phyloP scores from a whole-genome alignment of 805 yeast genomes.

The Teunomyces atbi region DNA sequence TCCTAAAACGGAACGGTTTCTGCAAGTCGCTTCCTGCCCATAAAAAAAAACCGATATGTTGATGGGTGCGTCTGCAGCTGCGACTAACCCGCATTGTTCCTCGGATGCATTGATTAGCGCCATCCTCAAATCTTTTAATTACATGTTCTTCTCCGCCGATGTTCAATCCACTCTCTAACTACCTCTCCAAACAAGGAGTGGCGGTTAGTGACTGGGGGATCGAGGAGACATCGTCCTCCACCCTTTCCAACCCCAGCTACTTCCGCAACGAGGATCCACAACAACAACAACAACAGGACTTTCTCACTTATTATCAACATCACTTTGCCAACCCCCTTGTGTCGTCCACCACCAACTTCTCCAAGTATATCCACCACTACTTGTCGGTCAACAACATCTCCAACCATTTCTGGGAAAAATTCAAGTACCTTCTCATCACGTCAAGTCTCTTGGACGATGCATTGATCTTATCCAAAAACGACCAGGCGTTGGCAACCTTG shows the following conservation, averaged over 20 bases:
- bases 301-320: conserved; percentile 11
- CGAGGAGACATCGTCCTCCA: conserved; percentile 20
- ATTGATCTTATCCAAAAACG: conserved; percentile 42
- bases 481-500: conserved; percentile 26
- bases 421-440: conserved; percentile 39
- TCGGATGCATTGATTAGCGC: not conserved
- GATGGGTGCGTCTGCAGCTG: too few species aligned
- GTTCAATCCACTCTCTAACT: conserved; percentile 25
- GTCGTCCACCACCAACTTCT: conserved; percentile 19
- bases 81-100: not conserved
- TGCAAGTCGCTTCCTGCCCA: too few species aligned
- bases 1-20: too few species aligned
- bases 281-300: conserved; percentile 6
- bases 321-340: not conserved
- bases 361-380: conserved; percentile 25
- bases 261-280: conserved; percentile 1
- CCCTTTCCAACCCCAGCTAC: conserved; percentile 9
- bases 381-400: conserved; percentile 16
- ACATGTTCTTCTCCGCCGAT: conserved; percentile 12
- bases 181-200: conserved; percentile 13
- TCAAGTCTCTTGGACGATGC: conserved; percentile 41
- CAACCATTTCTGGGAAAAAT: conserved; percentile 35
- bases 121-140: not conserved
- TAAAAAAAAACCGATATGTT: too few species aligned
- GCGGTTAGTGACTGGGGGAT: conserved; percentile 38